Percentiles rank a stretch among this genome's conserved stretches.
These are phyloP conservation scores for Suillus bovinus DNA, from an alignment of 768 basidiomycete genomes.

Conservation along the genomic window DNA sequence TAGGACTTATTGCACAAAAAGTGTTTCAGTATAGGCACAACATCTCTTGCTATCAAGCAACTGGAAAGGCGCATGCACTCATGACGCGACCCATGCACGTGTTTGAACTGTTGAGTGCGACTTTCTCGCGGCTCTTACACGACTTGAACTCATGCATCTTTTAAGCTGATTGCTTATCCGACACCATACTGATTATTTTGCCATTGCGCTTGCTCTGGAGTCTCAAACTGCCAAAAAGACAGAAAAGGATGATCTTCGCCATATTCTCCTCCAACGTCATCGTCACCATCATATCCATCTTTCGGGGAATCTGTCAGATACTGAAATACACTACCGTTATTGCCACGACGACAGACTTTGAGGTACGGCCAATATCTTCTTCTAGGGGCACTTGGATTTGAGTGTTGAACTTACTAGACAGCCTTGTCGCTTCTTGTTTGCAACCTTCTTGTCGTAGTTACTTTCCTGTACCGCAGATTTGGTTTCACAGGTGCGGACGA, in stretches of 20 bases:
- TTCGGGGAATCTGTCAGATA: constrained; percentile 3
- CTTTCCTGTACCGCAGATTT: constrained; percentile 3
- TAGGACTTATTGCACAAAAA: constrained; percentile 4
- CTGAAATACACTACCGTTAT: neutral
- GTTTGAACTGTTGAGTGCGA: constrained; percentile 8
- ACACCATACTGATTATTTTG: neutral
- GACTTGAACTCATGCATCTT: neutral
- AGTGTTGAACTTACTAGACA: neutral
- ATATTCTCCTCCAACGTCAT: constrained; percentile 7
- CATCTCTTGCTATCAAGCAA: neutral
- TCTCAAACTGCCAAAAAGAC: constrained; percentile 10
- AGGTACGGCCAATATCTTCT: constrained; percentile 3
- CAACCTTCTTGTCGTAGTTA: constrained; percentile 3
- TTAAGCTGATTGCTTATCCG: constrained; percentile 6
- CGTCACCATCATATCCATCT: constrained; percentile 1
- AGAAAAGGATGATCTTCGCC: constrained; percentile 7
- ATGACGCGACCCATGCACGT: neutral
- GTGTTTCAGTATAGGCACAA: neutral
- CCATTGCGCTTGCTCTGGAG: constrained; percentile 11
- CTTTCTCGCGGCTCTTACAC: constrained; percentile 1
- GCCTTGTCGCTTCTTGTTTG: neutral
- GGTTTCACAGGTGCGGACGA: neutral
- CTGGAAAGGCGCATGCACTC: neutral
- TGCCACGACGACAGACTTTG: neutral
- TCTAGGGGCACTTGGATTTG: neutral